These are phyloP conservation scores for Tetrahymena thermophila DNA, from an alignment of 73 alveolate species.

Conservation along the genomic window DNA sequence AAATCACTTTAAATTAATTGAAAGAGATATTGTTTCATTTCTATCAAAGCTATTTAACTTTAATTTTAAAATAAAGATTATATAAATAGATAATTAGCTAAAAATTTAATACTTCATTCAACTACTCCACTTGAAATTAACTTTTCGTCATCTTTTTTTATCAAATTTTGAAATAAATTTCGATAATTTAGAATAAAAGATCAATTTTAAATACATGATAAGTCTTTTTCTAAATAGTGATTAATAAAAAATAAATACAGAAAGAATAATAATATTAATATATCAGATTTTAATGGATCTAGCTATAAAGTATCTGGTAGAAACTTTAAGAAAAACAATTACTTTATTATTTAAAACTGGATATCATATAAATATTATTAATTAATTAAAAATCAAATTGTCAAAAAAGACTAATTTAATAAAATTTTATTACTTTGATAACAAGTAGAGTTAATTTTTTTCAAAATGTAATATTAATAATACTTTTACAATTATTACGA, in stretches of 20 bases:
- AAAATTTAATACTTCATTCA: background rate
- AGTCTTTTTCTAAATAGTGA: too few species aligned
- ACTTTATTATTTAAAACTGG: background rate
- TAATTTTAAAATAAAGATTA: background rate
- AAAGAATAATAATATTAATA: background rate
- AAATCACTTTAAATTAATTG: background rate
- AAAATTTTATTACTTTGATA: background rate
- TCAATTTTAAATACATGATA: too few species aligned
- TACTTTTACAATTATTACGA: background rate
- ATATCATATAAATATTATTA: background rate
- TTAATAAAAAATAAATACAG: too few species aligned
- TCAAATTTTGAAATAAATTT: too few species aligned
- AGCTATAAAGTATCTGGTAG: background rate
- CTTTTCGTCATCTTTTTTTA: too few species aligned
- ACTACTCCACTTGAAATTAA: background rate
- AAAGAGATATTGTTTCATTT: background rate
- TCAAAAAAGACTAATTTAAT: background rate
- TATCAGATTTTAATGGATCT: background rate
- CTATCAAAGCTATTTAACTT: background rate
- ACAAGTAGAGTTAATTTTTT: background rate
- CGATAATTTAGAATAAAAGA: too few species aligned
- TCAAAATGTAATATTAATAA: background rate
- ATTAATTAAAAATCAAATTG: background rate
- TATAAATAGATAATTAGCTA: background rate
- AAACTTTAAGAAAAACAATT: background rate